Percentiles rank a stretch among this genome's conserved stretches.
phyloP scores from a whole-genome alignment of 306 rosid species.

The Erythrophleum fordii region DNA sequence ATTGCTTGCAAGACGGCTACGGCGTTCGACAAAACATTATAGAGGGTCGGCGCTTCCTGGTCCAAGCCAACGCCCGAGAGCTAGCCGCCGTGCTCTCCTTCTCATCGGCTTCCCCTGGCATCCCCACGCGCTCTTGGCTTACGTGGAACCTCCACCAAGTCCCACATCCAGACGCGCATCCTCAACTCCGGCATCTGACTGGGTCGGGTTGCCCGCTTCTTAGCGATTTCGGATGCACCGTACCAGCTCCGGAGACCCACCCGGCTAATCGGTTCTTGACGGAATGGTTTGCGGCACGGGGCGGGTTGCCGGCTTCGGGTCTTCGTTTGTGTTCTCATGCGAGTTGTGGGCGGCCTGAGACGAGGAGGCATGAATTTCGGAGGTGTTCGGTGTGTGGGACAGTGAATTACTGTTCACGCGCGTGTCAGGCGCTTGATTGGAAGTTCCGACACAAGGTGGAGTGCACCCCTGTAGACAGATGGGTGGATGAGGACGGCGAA shows the following conservation, averaged over 20 bases:
- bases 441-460: conserved; percentile 84
- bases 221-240: conserved; percentile 89
- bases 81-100: conserved; percentile 72
- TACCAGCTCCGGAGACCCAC: conserved; percentile 79
- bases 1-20: conserved; percentile 96
- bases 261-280: conserved; percentile 70
- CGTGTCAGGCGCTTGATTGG: conserved; percentile 98
- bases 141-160: conserved; percentile 54
- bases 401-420: conserved; percentile 93
- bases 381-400: conserved; percentile 90
- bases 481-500: conserved; percentile 68
- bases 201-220: conserved; percentile 72
- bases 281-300: conserved; percentile 68
- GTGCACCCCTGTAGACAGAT: conserved; percentile 73
- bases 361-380: conserved; percentile 83
- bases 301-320: conserved; percentile 49
- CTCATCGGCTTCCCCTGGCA: background rate
- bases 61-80: conserved; percentile 93
- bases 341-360: conserved; percentile 93
- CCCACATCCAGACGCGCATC: conserved; percentile 36
- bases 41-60: conserved; percentile 82
- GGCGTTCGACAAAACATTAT: conserved; percentile 82
- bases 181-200: conserved; percentile 39
- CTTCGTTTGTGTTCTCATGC: conserved; percentile 76
- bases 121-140: conserved; percentile 43